These are phyloP conservation scores for Fusarium sp. DNA, from an alignment of 2,329 filamentous ascomycete genomes.

Conservation along the genomic window DNA sequence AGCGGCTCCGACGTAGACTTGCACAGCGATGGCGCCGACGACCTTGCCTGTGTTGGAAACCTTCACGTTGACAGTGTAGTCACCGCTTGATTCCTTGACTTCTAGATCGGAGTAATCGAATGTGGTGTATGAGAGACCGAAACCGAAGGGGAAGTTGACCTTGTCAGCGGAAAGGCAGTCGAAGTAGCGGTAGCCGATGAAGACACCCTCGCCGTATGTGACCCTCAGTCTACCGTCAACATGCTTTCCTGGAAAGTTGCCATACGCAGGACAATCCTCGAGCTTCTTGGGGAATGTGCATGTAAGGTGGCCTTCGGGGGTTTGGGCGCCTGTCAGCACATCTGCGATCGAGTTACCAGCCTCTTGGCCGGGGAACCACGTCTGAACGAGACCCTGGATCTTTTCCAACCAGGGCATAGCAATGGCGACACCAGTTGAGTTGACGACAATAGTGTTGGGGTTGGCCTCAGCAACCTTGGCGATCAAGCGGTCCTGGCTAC, in stretches of 20 bases:
- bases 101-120: conserved; percentile 72
- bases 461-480: conserved; percentile 67
- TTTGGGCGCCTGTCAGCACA: conserved; percentile 72
- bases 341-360: conserved; percentile 76
- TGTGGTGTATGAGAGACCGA: conserved; percentile 57
- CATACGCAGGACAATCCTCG: conserved; percentile 73
- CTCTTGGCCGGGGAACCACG: conserved; percentile 79
- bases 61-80: conserved; percentile 58
- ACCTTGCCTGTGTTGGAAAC: conserved; percentile 69
- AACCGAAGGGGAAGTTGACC: conserved; percentile 74
- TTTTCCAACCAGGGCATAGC: conserved; percentile 67
- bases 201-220: conserved; percentile 76
- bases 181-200: conserved; percentile 76
- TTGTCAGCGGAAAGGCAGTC: conserved; percentile 68
- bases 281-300: conserved; percentile 70
- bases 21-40: conserved; percentile 65
- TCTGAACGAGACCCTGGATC: conserved; percentile 70
- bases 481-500: conserved; percentile 71
- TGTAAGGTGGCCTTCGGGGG: conserved; percentile 73
- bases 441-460: conserved; percentile 69
- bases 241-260: conserved; percentile 68
- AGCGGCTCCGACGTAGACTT: conserved; percentile 60
- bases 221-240: conserved; percentile 63
- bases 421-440: conserved; percentile 74
- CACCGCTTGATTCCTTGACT: conserved; percentile 47